phyloP scores from a whole-genome alignment of 305 asterid genomes.

The Petunia hybrid region DNA sequence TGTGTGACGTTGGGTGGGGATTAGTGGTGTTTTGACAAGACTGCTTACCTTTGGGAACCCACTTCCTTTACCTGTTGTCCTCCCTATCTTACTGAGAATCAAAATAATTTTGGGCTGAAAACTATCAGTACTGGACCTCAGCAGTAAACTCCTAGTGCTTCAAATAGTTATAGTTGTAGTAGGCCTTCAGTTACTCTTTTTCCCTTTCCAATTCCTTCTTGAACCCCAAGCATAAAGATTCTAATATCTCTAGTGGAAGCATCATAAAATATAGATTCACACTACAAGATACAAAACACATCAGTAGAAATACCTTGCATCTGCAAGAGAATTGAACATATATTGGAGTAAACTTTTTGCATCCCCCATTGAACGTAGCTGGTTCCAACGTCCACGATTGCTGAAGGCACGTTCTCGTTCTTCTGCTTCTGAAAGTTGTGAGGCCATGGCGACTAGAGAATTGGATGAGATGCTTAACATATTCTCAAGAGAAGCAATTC shows the following conservation, averaged over 20 bases:
- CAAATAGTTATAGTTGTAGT: neutral
- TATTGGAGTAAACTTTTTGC: slow-evolving; percentile 87
- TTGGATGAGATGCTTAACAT: slow-evolving; percentile 94
- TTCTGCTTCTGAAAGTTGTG: slow-evolving; percentile 99
- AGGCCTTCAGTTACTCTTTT: slow-evolving; percentile 4
- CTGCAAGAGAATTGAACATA: slow-evolving; percentile 88
- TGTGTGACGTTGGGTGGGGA: too few species aligned
- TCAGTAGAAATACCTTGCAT: slow-evolving; percentile 64
- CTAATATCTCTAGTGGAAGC: neutral
- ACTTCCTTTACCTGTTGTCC: neutral
- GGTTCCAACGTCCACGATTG: slow-evolving; percentile 95
- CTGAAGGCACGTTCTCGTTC: slow-evolving; percentile 88
- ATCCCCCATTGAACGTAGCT: slow-evolving; percentile 97
- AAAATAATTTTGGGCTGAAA: slow-evolving; percentile 1
- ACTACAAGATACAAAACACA: slow-evolving; percentile 11
- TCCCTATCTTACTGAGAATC: slow-evolving; percentile 2
- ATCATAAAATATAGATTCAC: neutral
- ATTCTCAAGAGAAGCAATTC: slow-evolving; percentile 95
- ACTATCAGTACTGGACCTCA: neutral
- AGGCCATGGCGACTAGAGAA: slow-evolving; percentile 98
- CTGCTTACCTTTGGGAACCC: neutral
- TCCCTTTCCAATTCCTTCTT: neutral
- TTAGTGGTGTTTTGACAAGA: too few species aligned
- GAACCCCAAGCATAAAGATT: neutral
- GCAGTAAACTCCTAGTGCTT: slow-evolving; percentile 18